phyloP scores from a whole-genome alignment of 2,329 filamentous ascomycete species.

The Colletotrichum sublineola region DNA sequence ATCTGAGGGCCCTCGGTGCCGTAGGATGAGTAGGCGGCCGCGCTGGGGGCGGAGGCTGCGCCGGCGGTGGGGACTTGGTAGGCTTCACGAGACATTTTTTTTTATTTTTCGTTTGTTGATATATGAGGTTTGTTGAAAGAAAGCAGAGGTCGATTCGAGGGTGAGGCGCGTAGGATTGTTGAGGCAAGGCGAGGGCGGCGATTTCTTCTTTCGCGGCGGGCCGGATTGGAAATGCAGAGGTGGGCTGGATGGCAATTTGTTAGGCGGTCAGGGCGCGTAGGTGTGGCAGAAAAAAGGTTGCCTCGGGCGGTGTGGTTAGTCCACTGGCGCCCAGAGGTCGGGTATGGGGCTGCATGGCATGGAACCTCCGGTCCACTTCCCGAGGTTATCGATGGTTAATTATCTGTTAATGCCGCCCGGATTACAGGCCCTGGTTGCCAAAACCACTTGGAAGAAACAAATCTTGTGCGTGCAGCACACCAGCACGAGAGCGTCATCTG shows the following conservation, averaged over 20 bases:
- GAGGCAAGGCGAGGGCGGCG: not conserved
- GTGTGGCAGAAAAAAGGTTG: conserved; percentile 33
- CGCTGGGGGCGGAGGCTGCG: conserved; percentile 55
- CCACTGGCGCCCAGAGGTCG: not conserved
- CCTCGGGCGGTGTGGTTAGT: conserved; percentile 18
- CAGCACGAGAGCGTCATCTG: not conserved
- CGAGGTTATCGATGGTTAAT: conserved; percentile 32
- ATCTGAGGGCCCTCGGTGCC: conserved; percentile 68
- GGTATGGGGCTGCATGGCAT: not conserved
- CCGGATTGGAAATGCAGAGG: conserved; percentile 33
- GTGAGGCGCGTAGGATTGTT: conserved; percentile 18
- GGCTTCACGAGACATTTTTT: conserved; percentile 77
- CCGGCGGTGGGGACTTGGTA: conserved; percentile 78
- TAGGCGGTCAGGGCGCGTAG: conserved; percentile 33
- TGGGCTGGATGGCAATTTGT: conserved; percentile 39
- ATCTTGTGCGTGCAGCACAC: conserved; percentile 10
- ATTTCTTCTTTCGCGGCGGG: conserved; percentile 21
- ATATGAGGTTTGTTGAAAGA: not conserved
- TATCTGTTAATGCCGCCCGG: conserved; percentile 1
- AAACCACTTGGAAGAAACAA: conserved; percentile 11
- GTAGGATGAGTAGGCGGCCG: conserved; percentile 60
- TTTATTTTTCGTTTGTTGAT: not conserved
- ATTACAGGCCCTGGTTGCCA: conserved; percentile 1
- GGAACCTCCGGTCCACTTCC: conserved; percentile 35
- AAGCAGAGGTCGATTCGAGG: not conserved